Evolutionary conservation across 148 eudicot species (phyloP).

Genomic region (Polygonum aviculare): DNA sequence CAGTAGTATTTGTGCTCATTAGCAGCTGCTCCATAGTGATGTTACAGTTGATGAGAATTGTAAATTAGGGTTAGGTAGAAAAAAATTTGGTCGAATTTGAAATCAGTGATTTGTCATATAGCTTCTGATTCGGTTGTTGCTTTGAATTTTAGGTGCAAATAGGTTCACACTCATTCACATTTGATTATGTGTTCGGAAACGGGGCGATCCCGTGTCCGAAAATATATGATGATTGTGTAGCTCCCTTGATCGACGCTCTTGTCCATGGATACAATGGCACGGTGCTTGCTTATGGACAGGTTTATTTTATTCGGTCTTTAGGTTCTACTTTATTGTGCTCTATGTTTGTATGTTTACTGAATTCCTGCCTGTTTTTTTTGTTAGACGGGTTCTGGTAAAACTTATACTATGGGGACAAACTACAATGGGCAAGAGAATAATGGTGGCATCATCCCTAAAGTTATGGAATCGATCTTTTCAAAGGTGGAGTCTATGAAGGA

Average conservation of each 20-base stretch:
- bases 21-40: not conserved
- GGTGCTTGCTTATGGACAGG: slow-evolving; percentile 91
- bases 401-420: slow-evolving; percentile 97
- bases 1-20: too few relatives aligned
- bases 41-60: not conserved
- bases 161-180: slow-evolving; percentile 70
- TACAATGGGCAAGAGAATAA: slow-evolving; percentile 53
- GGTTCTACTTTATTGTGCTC: not conserved
- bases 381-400: slow-evolving; percentile 95
- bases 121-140: not conserved
- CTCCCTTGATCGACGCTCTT: slow-evolving; percentile 65
- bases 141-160: slow-evolving; percentile 56
- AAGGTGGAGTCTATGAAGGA: slow-evolving; percentile 45
- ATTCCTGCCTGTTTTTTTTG: not conserved
- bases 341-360: not conserved
- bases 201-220: slow-evolving; percentile 34
- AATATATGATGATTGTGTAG: slow-evolving; percentile 62
- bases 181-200: slow-evolving; percentile 68
- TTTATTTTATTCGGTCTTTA: not conserved
- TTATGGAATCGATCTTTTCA: slow-evolving; percentile 77
- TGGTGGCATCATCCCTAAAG: slow-evolving; percentile 74
- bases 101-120: not conserved
- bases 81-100: slow-evolving; percentile 1
- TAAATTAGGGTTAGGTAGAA: not conserved
- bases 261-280: slow-evolving; percentile 82